phyloP scores from a whole-genome alignment of 805 yeast genomes.

The Yarrowia divulgata region DNA sequence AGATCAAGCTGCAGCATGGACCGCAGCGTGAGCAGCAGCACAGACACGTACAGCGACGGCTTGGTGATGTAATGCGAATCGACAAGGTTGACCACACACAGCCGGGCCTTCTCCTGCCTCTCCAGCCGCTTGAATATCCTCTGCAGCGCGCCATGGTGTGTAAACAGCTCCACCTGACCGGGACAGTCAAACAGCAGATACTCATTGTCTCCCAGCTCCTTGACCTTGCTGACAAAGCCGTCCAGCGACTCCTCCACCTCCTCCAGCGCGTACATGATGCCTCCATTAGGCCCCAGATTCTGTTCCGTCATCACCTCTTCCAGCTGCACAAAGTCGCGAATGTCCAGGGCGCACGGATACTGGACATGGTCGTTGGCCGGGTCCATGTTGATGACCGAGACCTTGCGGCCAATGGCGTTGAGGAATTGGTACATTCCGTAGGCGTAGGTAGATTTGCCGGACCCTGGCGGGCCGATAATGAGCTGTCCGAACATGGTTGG shows the following conservation, averaged over 20 bases:
- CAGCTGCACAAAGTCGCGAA: constrained; percentile 74
- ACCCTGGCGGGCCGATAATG: constrained; percentile 97
- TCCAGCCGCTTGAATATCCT: constrained; percentile 71
- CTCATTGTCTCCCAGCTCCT: constrained; percentile 62
- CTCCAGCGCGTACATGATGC: constrained; percentile 87
- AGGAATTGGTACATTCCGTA: constrained; percentile 90
- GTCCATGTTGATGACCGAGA: constrained; percentile 85
- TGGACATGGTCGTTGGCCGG: constrained; percentile 83
- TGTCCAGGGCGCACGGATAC: constrained; percentile 78
- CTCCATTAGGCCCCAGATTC: constrained; percentile 87
- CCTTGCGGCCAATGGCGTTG: constrained; percentile 90
- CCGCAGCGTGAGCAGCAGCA: constrained; percentile 78
- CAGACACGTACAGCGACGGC: constrained; percentile 88
- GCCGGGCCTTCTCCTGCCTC: constrained; percentile 68
- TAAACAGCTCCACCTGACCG: constrained; percentile 94
- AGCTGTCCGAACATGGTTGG: constrained; percentile 70
- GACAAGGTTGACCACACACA: constrained; percentile 76
- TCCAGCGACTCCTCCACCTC: constrained; percentile 63
- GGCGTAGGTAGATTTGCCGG: constrained; percentile 96
- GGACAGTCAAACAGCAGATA: constrained; percentile 89
- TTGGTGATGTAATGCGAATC: constrained; percentile 83
- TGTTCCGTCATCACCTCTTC: constrained; percentile 81
- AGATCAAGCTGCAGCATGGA: constrained; percentile 92
- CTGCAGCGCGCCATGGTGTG: constrained; percentile 80
- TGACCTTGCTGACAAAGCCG: constrained; percentile 63